phyloP scores from a whole-genome alignment of 2,329 filamentous ascomycete genomes.

The Purpureocillium takamizusanense region DNA sequence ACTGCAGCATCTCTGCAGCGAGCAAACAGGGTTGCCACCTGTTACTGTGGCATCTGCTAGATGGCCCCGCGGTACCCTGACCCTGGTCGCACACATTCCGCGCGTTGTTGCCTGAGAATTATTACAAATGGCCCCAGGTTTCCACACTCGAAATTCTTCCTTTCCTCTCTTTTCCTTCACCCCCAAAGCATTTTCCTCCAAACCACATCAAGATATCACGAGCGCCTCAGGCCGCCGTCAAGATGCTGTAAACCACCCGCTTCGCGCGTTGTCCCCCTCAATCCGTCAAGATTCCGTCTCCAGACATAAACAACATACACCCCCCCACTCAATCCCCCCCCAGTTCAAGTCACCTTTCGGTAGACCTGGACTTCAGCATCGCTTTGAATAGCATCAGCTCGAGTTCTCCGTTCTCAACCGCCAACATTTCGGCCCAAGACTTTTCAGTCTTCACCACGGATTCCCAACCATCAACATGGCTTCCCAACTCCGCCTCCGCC shows the following conservation, averaged over 20 bases:
- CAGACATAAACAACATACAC: slow-evolving; percentile 24
- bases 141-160: slow-evolving; percentile 16
- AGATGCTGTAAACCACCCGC: slow-evolving; percentile 50
- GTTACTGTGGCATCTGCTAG: not conserved
- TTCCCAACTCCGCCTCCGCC: slow-evolving; percentile 57
- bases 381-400: slow-evolving; percentile 48
- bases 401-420: slow-evolving; percentile 43
- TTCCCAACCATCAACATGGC: slow-evolving; percentile 67
- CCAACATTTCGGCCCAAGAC: slow-evolving; percentile 57
- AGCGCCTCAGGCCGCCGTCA: slow-evolving; percentile 33
- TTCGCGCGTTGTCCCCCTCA: slow-evolving; percentile 23
- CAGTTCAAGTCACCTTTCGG: slow-evolving; percentile 44
- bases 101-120: slow-evolving; percentile 37
- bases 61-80: not conserved
- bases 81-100: slow-evolving; percentile 6
- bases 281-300: slow-evolving; percentile 46
- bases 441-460: slow-evolving; percentile 74
- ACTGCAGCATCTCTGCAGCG: not conserved
- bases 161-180: slow-evolving; percentile 21
- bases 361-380: slow-evolving; percentile 60
- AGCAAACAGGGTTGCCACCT: too few species aligned
- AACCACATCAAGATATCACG: slow-evolving; percentile 17
- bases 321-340: slow-evolving; percentile 36
- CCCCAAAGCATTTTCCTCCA: slow-evolving; percentile 19
- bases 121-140: slow-evolving; percentile 26